Evolutionary conservation across 2,329 filamentous ascomycete species (phyloP), one percentile per base, ranked within the genome.

Genomic region (Rugonectria rugulosa): DNA sequence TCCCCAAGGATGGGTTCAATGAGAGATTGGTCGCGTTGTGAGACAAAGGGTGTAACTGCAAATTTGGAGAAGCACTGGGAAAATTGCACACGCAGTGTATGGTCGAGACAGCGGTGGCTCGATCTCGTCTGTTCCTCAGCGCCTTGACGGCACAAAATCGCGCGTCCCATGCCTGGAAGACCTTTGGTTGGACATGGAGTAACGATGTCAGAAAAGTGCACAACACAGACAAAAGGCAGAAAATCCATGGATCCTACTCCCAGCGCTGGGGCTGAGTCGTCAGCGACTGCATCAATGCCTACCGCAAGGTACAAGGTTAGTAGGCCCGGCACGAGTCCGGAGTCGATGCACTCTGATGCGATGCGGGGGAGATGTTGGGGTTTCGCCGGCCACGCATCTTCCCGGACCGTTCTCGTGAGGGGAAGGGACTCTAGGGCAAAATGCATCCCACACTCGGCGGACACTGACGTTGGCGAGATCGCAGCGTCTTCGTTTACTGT

Each of bases 351-450:
- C 32, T 53, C 27, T 56, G 38, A 48, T 53, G 43, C 40, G 29
- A 53, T 56, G 57, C 51, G 48, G 56, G 57, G 54, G 36, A 57
- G 47, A 19, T 36, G 54, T 46, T 38, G 46, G 50, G 36, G 52
- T 40, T 56, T 56, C 42, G 57, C 55, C 57, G 56, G 51, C 42
- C 45, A 52, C 42, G 51, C 17, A 19, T 29, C 34, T 60, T 59
- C 55, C 54, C 49, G 54, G 55, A 40, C 36, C 41, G 53, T 64
- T 58, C 48, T 64, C 56, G 60, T 61, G 48, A 59, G 56, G 54
- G 65, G 55, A 49, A 58, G 40, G 24, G 23, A 17, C 20, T 37
- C 23, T 12, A n/a, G n/a, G n/a, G n/a, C 12, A 29, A 29, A 55
- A 50, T n/a, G 26, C 40, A 49, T 49, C 26, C 26, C 32, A 48